Evolutionary conservation across 106 monocot genomes (phyloP).

Genomic region (Cymbidium sinense): DNA sequence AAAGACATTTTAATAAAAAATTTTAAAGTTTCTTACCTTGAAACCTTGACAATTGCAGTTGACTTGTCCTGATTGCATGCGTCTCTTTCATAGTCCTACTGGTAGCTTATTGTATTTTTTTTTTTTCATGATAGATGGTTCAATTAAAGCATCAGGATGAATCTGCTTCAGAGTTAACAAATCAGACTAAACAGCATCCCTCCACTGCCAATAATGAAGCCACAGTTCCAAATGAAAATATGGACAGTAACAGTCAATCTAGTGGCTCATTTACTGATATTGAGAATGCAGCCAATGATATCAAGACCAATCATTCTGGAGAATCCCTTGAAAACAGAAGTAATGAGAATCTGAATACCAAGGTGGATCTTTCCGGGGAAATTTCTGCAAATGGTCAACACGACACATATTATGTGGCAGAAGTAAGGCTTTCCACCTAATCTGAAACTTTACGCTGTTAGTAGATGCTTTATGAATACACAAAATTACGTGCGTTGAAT

Average conservation of each 20-base stretch:
- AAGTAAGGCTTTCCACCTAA: constrained; percentile 37
- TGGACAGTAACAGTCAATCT: not conserved
- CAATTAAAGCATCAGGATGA: constrained; percentile 36
- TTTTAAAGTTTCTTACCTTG: not conserved
- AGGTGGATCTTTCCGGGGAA: constrained; percentile 15
- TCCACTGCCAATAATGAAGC: constrained; percentile 20
- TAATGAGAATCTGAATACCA: constrained; percentile 12
- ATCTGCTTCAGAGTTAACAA: constrained; percentile 12
- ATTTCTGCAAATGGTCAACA: constrained; percentile 22
- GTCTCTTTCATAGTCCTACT: not conserved
- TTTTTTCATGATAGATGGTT: constrained; percentile 49
- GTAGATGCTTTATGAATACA: not conserved
- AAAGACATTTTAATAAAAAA: not conserved
- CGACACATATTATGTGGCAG: constrained; percentile 39
- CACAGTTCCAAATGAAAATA: not conserved
- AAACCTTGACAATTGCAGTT: not conserved
- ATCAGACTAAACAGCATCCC: constrained; percentile 8
- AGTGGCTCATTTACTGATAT: not conserved
- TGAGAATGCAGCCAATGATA: constrained; percentile 15
- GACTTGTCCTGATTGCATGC: not conserved
- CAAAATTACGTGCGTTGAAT: not conserved
- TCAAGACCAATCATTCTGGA: constrained; percentile 14
- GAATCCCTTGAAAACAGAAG: constrained; percentile 12
- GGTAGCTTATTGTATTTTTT: not conserved
- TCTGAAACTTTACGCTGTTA: not conserved